These are phyloP conservation scores for Macroventuria anomochaeta DNA, from an alignment of 2,329 filamentous ascomycete genomes.

Conservation along the genomic window DNA sequence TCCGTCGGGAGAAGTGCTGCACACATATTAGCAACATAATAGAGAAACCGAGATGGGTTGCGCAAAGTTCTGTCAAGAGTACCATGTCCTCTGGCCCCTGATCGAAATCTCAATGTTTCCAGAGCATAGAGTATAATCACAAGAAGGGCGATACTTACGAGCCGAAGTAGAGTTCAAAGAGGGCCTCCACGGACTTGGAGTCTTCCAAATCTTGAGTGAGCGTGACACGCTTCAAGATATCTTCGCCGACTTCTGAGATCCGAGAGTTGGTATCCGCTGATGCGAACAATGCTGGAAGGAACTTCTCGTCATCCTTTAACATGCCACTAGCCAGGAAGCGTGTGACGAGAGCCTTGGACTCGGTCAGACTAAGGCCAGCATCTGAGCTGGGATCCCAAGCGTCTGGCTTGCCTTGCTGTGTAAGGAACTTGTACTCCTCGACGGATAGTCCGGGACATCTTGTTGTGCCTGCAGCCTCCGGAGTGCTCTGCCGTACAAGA, in stretches of 20 bases:
- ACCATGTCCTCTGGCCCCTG: too few species aligned
- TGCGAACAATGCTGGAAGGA: constrained; percentile 82
- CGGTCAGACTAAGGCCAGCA: constrained; percentile 69
- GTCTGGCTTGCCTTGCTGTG: constrained; percentile 69
- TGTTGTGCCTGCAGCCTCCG: constrained; percentile 48
- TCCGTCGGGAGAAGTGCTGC: constrained; percentile 48
- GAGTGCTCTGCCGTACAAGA: constrained; percentile 43
- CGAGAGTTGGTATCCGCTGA: constrained; percentile 82
- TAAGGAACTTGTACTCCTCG: constrained; percentile 73
- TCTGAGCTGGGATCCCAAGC: constrained; percentile 68
- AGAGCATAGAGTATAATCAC: not conserved
- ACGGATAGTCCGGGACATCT: constrained; percentile 67
- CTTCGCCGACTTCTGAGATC: constrained; percentile 84
- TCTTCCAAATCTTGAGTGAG: constrained; percentile 76
- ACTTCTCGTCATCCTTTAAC: constrained; percentile 82
- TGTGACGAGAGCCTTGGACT: constrained; percentile 72
- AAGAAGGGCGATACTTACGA: constrained; percentile 13
- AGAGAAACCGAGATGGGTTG: not conserved
- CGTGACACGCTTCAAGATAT: constrained; percentile 80
- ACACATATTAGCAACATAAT: not conserved
- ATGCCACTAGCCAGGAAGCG: constrained; percentile 82
- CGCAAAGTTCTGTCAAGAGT: too few species aligned
- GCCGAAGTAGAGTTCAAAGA: constrained; percentile 77
- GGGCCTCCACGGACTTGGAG: constrained; percentile 62
- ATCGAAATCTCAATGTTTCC: not conserved